Conservation (phyloP, 208 protist species). For the Phytomonas francai region DNA sequence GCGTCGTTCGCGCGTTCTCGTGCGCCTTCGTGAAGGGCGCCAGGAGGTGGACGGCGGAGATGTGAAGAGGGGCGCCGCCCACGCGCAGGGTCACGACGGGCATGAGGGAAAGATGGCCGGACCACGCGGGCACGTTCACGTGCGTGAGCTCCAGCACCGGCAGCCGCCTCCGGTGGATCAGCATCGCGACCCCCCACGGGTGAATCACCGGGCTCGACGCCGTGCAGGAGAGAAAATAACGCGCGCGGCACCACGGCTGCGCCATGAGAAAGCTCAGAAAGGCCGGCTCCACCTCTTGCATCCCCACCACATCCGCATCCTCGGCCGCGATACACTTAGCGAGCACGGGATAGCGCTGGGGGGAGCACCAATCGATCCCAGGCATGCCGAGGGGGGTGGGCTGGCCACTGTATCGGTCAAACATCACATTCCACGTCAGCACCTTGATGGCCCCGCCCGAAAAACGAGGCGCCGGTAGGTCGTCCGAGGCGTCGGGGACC, state of each 20-base stretch:
- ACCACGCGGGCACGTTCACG: slow-evolving; percentile 84
- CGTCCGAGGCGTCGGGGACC: not conserved
- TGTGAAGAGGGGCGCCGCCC: slow-evolving; percentile 24
- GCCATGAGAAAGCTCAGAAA: slow-evolving; percentile 63
- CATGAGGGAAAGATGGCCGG: slow-evolving; percentile 80
- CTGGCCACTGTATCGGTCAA: slow-evolving; percentile 85
- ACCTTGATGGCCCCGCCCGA: slow-evolving; percentile 29
- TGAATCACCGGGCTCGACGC: slow-evolving; percentile 37
- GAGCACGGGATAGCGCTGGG: slow-evolving; percentile 83
- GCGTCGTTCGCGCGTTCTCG: slow-evolving; percentile 61
- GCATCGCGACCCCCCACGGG: slow-evolving; percentile 80
- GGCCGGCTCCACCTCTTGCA: slow-evolving; percentile 84
- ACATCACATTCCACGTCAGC: slow-evolving; percentile 90
- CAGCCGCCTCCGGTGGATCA: slow-evolving; percentile 52
- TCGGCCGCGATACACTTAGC: slow-evolving; percentile 55
- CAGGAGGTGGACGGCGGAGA: slow-evolving; percentile 63
- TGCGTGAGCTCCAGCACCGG: slow-evolving; percentile 44
- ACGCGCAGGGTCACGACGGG: slow-evolving; percentile 52
- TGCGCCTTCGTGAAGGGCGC: slow-evolving; percentile 74
- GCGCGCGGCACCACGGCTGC: slow-evolving; percentile 63
- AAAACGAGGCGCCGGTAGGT: not conserved
- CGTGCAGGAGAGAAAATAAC: slow-evolving; percentile 73
- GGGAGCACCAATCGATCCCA: slow-evolving; percentile 87
- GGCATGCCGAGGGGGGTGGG: slow-evolving; percentile 87
- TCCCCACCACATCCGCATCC: slow-evolving; percentile 83